Evolutionary conservation across 805 yeast species (phyloP).

Genomic region (Danielia reshetovae): DNA sequence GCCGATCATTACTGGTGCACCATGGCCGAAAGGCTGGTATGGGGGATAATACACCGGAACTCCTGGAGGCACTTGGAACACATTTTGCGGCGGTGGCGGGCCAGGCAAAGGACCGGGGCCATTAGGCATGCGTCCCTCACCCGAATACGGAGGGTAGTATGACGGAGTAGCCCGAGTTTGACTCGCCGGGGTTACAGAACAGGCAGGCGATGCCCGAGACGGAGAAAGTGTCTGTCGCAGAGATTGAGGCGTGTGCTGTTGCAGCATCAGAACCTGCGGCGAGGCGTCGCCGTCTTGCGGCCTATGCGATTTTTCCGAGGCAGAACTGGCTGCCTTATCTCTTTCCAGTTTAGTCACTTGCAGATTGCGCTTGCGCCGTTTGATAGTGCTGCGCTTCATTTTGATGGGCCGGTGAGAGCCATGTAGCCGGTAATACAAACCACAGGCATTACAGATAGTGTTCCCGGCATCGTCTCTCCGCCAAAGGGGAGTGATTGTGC

Average conservation of each 20-base stretch:
- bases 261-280: background rate
- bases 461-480: conserved; percentile 77
- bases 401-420: conserved; percentile 74
- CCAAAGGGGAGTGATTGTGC: conserved; percentile 86
- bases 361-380: conserved; percentile 59
- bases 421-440: conserved; percentile 69
- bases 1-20: background rate
- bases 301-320: background rate
- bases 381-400: conserved; percentile 69
- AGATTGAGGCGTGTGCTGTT: background rate
- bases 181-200: background rate
- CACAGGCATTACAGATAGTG: conserved; percentile 88
- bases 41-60: conserved; percentile 1
- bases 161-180: conserved; percentile 12
- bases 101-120: conserved; percentile 43
- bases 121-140: conserved; percentile 34
- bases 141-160: conserved; percentile 31
- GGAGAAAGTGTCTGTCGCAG: background rate
- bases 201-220: background rate
- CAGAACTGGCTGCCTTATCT: background rate
- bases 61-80: background rate
- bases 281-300: background rate
- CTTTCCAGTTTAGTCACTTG: conserved; percentile 2
- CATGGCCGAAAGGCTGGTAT: conserved; percentile 1
- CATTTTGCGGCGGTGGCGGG: conserved; percentile 28